These are phyloP conservation scores for Colletotrichum chlorophyti DNA, from an alignment of 2,329 filamentous ascomycete species.

Conservation along the genomic window DNA sequence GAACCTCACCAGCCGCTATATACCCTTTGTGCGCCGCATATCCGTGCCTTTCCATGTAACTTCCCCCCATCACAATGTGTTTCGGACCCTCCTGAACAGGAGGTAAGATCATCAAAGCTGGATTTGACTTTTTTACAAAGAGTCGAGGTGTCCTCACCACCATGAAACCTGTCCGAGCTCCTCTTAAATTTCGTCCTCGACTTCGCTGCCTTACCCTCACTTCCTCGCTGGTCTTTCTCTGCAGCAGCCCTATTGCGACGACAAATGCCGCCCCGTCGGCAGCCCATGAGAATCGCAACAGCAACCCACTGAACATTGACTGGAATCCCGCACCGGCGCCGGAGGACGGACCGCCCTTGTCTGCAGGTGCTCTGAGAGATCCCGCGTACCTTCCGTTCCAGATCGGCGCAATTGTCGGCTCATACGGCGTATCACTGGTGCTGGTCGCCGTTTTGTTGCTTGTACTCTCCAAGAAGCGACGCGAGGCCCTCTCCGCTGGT, in stretches of 20 bases:
- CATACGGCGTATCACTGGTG: constrained; percentile 80
- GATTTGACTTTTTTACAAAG: constrained; percentile 37
- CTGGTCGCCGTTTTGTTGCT: constrained; percentile 74
- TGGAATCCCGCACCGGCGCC: constrained; percentile 64
- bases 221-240: constrained; percentile 33
- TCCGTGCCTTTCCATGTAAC: constrained; percentile 49
- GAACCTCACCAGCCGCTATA: constrained; percentile 64
- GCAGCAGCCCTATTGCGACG: constrained; percentile 32
- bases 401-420: constrained; percentile 82
- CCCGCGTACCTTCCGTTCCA: constrained; percentile 76
- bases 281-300: constrained; percentile 33
- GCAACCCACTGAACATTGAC: constrained; percentile 54
- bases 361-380: constrained; percentile 60
- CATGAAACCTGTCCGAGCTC: constrained; percentile 46
- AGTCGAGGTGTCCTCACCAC: constrained; percentile 40
- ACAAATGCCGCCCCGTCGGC: constrained; percentile 39
- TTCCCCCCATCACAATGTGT: constrained; percentile 58
- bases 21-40: constrained; percentile 56
- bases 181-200: constrained; percentile 35
- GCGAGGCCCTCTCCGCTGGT: constrained; percentile 57
- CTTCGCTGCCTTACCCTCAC: constrained; percentile 30
- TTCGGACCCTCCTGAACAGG: constrained; percentile 56
- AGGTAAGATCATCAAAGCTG: constrained; percentile 45
- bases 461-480: constrained; percentile 62
- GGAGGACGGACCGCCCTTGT: constrained; percentile 66